These are phyloP conservation scores for Monosiga brevicollis DNA, from an alignment of 78 protist species.

Conservation along the genomic window DNA sequence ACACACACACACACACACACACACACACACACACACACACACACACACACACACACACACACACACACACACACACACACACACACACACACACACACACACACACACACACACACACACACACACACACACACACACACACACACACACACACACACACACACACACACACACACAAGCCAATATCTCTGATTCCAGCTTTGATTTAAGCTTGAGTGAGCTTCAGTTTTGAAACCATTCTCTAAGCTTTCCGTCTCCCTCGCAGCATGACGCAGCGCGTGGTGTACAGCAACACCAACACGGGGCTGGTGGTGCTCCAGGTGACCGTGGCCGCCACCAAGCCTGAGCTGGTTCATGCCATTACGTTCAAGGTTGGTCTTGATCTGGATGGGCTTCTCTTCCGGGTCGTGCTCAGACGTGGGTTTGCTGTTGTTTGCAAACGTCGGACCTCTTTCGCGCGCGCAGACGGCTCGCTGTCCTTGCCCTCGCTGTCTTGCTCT, in stretches of 20 bases:
- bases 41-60: background rate
- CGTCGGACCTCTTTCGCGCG: too few species aligned
- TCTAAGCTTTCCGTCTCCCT: background rate
- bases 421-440: too few species aligned
- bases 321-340: background rate
- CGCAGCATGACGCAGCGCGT: background rate
- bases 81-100: background rate
- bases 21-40: background rate
- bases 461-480: too few species aligned
- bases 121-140: constrained; percentile 9
- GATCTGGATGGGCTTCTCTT: too few species aligned
- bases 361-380: background rate
- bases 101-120: background rate
- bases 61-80: background rate
- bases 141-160: constrained; percentile 11
- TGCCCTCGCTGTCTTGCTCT: too few species aligned
- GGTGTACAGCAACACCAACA: background rate
- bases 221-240: too few species aligned
- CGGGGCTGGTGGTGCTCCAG: background rate
- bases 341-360: background rate
- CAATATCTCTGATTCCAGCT: too few species aligned
- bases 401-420: too few species aligned
- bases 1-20: background rate
- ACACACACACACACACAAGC: constrained; percentile 12
- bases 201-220: too few species aligned